Evolutionary conservation across 2,329 filamentous ascomycete species (phyloP).

Genomic region (Cryphonectria radicalis): DNA sequence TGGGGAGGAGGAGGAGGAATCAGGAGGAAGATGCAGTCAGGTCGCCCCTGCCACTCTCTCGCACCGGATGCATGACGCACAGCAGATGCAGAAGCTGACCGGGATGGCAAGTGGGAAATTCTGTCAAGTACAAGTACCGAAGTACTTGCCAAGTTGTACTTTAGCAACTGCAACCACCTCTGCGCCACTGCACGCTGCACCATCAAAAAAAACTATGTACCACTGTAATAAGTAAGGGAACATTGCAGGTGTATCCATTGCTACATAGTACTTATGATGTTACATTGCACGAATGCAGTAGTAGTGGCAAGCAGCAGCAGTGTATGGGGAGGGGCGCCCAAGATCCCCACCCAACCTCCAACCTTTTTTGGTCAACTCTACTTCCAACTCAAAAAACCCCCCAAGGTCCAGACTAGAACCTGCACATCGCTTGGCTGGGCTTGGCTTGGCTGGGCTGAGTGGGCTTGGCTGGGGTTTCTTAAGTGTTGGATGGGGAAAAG

Average conservation of each 20-base stretch:
- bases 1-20: neutral
- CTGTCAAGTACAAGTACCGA: neutral
- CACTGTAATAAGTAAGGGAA: no score
- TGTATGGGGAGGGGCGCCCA: neutral
- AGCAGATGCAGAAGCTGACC: neutral
- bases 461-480: neutral
- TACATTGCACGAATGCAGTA: neutral
- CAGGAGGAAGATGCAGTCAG: neutral
- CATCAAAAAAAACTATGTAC: no score
- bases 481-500: neutral
- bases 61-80: neutral
- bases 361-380: neutral
- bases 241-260: no score
- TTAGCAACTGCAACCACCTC: neutral
- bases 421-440: neutral
- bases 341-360: neutral
- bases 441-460: constrained; percentile 3
- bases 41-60: neutral
- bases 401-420: neutral
- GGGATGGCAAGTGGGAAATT: neutral
- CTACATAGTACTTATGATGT: no score
- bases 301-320: neutral
- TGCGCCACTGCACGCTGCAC: no score
- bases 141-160: neutral
- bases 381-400: neutral